A percentile compares a stretch with the other conserved stretches of the same genome.
These are phyloP conservation scores for Margaritispora aquatica DNA, from an alignment of 495 filamentous ascomycete genomes.

Conservation along the genomic window DNA sequence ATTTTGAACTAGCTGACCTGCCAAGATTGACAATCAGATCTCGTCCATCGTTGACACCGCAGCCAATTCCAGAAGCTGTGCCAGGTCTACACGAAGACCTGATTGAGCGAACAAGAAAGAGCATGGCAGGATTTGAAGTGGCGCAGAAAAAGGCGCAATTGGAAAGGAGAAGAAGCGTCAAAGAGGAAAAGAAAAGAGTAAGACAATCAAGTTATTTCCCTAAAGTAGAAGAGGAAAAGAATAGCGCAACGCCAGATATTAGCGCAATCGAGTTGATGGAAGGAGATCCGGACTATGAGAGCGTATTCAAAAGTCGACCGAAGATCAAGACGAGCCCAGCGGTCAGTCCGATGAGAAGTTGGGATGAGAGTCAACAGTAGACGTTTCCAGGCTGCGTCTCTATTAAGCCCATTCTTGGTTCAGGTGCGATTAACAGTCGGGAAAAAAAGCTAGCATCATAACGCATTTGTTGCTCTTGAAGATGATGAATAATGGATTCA, in stretches of 20 bases:
- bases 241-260: slow-evolving; percentile 7
- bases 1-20: slow-evolving; percentile 22
- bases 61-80: slow-evolving; percentile 4
- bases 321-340: slow-evolving; percentile 70
- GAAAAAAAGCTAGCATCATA: too few relatives aligned
- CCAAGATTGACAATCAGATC: slow-evolving; percentile 22
- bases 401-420: too few relatives aligned
- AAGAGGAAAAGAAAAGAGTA: slow-evolving; percentile 30
- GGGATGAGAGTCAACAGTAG: slow-evolving; percentile 2
- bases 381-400: too few relatives aligned
- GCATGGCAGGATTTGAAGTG: slow-evolving; percentile 61
- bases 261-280: slow-evolving; percentile 42
- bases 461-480: too few relatives aligned
- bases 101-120: slow-evolving; percentile 71
- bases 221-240: slow-evolving; percentile 21
- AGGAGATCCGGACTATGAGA: slow-evolving; percentile 71
- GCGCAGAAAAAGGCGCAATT: slow-evolving; percentile 47
- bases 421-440: neutral
- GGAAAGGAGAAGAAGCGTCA: slow-evolving; percentile 44
- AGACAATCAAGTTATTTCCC: slow-evolving; percentile 25
- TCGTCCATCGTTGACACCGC: slow-evolving; percentile 21
- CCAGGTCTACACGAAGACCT: slow-evolving; percentile 34
- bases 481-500: too few relatives aligned
- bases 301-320: slow-evolving; percentile 80
- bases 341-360: slow-evolving; percentile 22